Conservation (phyloP, 2,329 filamentous ascomycete genomes). For the Aciculosporium take region DNA sequence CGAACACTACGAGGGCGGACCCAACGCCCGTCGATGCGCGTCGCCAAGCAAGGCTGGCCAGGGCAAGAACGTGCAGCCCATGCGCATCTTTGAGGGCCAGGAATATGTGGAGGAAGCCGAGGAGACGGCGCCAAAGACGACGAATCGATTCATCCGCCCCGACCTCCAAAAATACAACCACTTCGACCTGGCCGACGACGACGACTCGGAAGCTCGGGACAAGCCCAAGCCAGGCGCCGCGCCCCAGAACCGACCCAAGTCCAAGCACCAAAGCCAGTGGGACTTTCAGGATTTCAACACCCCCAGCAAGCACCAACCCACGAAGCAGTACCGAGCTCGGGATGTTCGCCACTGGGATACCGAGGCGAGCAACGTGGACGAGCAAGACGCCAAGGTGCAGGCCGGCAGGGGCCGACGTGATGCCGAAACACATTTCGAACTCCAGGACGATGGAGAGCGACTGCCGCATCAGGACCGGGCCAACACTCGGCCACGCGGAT, state of each 20-base stretch:
- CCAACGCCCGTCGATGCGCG: slow-evolving; percentile 34
- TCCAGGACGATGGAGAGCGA: slow-evolving; percentile 59
- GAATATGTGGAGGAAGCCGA: slow-evolving; percentile 27
- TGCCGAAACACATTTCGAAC: slow-evolving; percentile 69
- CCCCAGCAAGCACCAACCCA: slow-evolving; percentile 54
- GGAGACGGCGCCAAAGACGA: slow-evolving; percentile 27
- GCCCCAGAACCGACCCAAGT: slow-evolving; percentile 30
- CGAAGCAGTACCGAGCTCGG: slow-evolving; percentile 46
- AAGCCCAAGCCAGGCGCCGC: slow-evolving; percentile 27
- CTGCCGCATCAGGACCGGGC: slow-evolving; percentile 32
- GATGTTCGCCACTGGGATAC: slow-evolving; percentile 70
- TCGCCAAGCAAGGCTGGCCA: slow-evolving; percentile 37
- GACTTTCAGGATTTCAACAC: slow-evolving; percentile 79
- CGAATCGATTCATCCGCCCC: slow-evolving; percentile 41
- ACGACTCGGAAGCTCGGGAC: slow-evolving; percentile 42
- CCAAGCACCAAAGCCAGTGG: slow-evolving; percentile 65
- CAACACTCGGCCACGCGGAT: slow-evolving; percentile 33
- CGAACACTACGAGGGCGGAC: slow-evolving; percentile 27
- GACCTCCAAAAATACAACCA: slow-evolving; percentile 73
- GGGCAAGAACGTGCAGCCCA: slow-evolving; percentile 47
- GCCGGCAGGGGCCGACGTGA: slow-evolving; percentile 61
- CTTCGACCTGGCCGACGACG: slow-evolving; percentile 66
- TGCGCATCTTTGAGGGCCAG: slow-evolving; percentile 46
- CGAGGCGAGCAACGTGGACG: slow-evolving; percentile 35
- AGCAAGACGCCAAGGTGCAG: slow-evolving; percentile 42